phyloP scores from a whole-genome alignment of 2,329 filamentous ascomycete species.

The Fusarium pseudocircinatum region DNA sequence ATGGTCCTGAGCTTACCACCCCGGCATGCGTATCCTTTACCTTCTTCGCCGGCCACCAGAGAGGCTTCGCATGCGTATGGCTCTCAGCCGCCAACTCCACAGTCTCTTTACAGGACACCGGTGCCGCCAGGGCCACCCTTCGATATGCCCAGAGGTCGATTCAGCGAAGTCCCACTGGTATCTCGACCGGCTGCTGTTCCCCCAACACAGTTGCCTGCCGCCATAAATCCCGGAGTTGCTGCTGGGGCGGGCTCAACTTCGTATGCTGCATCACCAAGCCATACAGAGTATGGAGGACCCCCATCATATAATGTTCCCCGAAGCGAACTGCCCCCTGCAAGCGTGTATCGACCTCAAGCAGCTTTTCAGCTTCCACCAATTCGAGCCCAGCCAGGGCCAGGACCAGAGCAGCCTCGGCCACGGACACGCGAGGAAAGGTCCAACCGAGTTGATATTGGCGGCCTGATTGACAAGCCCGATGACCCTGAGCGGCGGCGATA shows the following conservation, averaged over 20 bases:
- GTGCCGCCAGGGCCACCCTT: constrained; percentile 59
- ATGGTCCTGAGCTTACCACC: constrained; percentile 54
- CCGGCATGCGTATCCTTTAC: constrained; percentile 53
- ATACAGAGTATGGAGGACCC: constrained; percentile 56
- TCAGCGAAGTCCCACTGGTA: constrained; percentile 47
- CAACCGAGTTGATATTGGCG: constrained; percentile 68
- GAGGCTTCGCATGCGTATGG: constrained; percentile 56
- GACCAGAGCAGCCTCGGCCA: constrained; percentile 43
- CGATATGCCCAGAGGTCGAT: constrained; percentile 55
- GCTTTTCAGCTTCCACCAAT: constrained; percentile 62
- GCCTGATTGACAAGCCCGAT: constrained; percentile 68
- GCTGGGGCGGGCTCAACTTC: constrained; percentile 18
- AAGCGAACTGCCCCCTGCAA: constrained; percentile 57
- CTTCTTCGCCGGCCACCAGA: constrained; percentile 56
- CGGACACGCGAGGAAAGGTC: constrained; percentile 59
- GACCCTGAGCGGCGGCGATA: constrained; percentile 45
- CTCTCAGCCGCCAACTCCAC: constrained; percentile 45
- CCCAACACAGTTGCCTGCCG: constrained; percentile 46
- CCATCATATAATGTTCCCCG: constrained; percentile 64
- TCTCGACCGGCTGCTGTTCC: constrained; percentile 38
- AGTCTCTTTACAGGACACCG: constrained; percentile 53
- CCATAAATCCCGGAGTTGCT: constrained; percentile 40
- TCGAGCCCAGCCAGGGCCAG: constrained; percentile 51
- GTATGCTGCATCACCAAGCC: constrained; percentile 58
- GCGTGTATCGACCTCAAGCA: constrained; percentile 46